A percentile compares a stretch with the other conserved stretches of the same genome.
phyloP scores from a whole-genome alignment of 108 stramenopile genomes.

The Skeletonema grethae region DNA sequence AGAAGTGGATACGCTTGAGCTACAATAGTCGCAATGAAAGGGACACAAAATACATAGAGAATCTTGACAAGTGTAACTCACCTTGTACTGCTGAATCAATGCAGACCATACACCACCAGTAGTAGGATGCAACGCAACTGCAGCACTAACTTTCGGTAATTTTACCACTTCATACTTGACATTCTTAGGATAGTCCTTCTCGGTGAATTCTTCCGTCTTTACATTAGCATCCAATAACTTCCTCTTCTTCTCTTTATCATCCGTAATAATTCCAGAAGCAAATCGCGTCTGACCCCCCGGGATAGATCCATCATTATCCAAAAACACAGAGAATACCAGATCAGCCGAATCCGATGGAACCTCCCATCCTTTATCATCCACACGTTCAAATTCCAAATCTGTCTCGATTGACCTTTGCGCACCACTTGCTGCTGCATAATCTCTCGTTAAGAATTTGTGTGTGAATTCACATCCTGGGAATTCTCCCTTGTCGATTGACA shows the following conservation, averaged over 20 bases:
- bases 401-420: conserved; percentile 21
- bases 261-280: conserved; percentile 58
- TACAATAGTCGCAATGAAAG: background rate
- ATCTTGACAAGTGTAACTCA: conserved; percentile 17
- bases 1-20: conserved; percentile 2
- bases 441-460: conserved; percentile 60
- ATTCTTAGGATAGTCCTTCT: conserved; percentile 10
- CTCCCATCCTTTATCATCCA: conserved; percentile 3
- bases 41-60: conserved; percentile 9
- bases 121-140: conserved; percentile 62
- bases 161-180: conserved; percentile 32
- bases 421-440: conserved; percentile 69
- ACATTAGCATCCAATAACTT: conserved; percentile 48
- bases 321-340: conserved; percentile 59
- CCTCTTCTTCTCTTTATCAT: conserved; percentile 18
- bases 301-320: conserved; percentile 58
- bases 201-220: conserved; percentile 9
- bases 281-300: conserved; percentile 61
- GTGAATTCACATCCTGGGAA: conserved; percentile 76
- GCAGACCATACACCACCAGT: conserved; percentile 75
- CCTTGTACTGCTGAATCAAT: conserved; percentile 66
- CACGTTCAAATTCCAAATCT: conserved; percentile 39
- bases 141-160: conserved; percentile 66
- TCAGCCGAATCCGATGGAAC: conserved; percentile 40
- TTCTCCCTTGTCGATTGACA: conserved; percentile 39